Evolutionary conservation across 2,329 filamentous ascomycete species (phyloP).

Genomic region (Thermothelomyces thermophilus): DNA sequence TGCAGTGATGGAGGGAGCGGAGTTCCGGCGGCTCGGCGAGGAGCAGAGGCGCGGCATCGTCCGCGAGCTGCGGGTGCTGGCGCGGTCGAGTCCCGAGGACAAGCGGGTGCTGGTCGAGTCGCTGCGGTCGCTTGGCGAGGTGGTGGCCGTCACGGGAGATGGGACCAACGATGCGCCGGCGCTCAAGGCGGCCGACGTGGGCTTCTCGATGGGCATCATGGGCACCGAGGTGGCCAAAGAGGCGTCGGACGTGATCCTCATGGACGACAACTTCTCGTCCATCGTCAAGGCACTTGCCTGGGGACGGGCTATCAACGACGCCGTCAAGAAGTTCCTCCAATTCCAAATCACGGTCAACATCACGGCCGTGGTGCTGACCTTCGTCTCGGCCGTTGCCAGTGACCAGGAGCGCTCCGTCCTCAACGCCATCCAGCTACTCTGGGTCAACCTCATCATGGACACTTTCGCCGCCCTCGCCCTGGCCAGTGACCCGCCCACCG

Average conservation of each 20-base stretch:
- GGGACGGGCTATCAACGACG: slow-evolving; percentile 57
- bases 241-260: slow-evolving; percentile 54
- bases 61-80: slow-evolving; percentile 37
- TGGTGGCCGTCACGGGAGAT: slow-evolving; percentile 53
- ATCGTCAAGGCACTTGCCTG: slow-evolving; percentile 57
- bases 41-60: slow-evolving; percentile 46
- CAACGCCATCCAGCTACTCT: slow-evolving; percentile 74
- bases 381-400: slow-evolving; percentile 65
- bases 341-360: slow-evolving; percentile 69
- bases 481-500: slow-evolving; percentile 40
- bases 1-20: slow-evolving; percentile 51
- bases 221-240: slow-evolving; percentile 59
- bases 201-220: slow-evolving; percentile 56
- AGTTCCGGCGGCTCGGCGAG: slow-evolving; percentile 43
- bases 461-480: slow-evolving; percentile 69
- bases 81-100: slow-evolving; percentile 43
- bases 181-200: slow-evolving; percentile 54
- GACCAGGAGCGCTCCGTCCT: slow-evolving; percentile 58
- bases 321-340: slow-evolving; percentile 56
- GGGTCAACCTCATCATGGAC: slow-evolving; percentile 83
- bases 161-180: slow-evolving; percentile 57
- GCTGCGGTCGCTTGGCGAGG: slow-evolving; percentile 31
- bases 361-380: slow-evolving; percentile 70
- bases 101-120: slow-evolving; percentile 44
- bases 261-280: slow-evolving; percentile 55